phyloP scores from a whole-genome alignment of 768 basidiomycete species.

The Saitozyma sp. region DNA sequence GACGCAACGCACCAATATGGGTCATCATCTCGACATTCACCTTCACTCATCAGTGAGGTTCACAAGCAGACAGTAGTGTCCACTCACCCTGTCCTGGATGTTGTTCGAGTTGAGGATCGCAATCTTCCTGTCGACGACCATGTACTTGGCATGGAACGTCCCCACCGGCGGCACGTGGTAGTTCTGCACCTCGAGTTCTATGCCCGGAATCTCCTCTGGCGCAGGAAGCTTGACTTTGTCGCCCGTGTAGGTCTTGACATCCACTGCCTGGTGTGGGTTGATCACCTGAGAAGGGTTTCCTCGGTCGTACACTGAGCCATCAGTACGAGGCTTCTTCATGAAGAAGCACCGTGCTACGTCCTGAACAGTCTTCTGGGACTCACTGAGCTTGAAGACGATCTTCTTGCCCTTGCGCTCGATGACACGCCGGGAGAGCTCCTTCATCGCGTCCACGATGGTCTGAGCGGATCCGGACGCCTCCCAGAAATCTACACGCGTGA shows the following conservation, averaged over 20 bases:
- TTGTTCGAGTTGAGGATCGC: constrained; percentile 67
- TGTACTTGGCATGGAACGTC: constrained; percentile 69
- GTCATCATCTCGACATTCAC: constrained; percentile 59
- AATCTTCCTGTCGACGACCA: constrained; percentile 65
- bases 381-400: constrained; percentile 33
- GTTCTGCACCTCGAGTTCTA: constrained; percentile 24
- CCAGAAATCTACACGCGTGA: constrained; percentile 27
- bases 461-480: constrained; percentile 29
- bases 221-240: constrained; percentile 35
- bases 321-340: neutral
- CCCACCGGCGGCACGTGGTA: constrained; percentile 59
- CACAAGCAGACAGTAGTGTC: neutral
- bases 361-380: neutral
- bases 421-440: constrained; percentile 32
- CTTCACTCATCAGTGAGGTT: constrained; percentile 1
- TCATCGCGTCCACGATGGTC: constrained; percentile 30
- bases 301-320: constrained; percentile 31
- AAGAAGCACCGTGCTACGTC: neutral
- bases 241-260: constrained; percentile 30
- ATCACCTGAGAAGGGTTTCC: constrained; percentile 35
- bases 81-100: constrained; percentile 58
- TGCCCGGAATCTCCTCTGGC: constrained; percentile 30
- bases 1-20: constrained; percentile 54
- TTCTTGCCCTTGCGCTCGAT: constrained; percentile 21
- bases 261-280: constrained; percentile 30